Base-by-base conservation (phyloP, 2,329 filamentous ascomycete species). In the Neonectria neomacrospora region DNA sequence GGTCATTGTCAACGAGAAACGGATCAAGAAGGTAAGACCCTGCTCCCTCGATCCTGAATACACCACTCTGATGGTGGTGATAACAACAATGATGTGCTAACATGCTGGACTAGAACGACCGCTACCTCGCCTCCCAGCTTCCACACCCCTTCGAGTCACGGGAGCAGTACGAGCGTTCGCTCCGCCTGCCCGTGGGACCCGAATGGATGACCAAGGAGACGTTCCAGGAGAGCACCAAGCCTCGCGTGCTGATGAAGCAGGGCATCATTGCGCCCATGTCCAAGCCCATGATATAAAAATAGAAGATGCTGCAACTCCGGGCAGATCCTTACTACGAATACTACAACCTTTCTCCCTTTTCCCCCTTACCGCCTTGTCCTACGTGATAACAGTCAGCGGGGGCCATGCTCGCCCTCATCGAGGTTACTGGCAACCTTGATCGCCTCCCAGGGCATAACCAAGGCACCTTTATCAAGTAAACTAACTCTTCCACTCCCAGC, bases 141-240 rank as follows among this genome's bases (percentile, higher is more conserved):
- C 96, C 96, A 53, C 92, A 96, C 79, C 90, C 90, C n/a, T 98
- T 94, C 78, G 95, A 97, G 83, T 93, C 87, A 28, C 86, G 86
- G 70, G 86, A 91, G 74, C 94, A 97, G 82, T 98, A 98, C 80
- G 96, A 99, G 83, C 85, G 95, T 54, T 92, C 91, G 67, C 82
- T 98, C 62, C 86, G 95, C 45, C 80, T 97, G 69, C 96, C 96
- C 1, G 88, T 98, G 64, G 96, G 96, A 1, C 93, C 91, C 16
- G 95, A 99, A 79, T 99, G 95, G 94, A 89, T 90, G 71, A 98
- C 95, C n/a, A 97, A 97, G 86, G 89, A 93, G 82, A 93, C 91
- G 14, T 96, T 96, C 85, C 94, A 98, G 83, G 88, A 91, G 71
- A 88, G 88, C 65, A 97, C 92, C 63, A 97, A 95, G 86, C 96